phyloP scores from a whole-genome alignment of 805 yeast genomes.

The Hermanozyma aechmeae region DNA sequence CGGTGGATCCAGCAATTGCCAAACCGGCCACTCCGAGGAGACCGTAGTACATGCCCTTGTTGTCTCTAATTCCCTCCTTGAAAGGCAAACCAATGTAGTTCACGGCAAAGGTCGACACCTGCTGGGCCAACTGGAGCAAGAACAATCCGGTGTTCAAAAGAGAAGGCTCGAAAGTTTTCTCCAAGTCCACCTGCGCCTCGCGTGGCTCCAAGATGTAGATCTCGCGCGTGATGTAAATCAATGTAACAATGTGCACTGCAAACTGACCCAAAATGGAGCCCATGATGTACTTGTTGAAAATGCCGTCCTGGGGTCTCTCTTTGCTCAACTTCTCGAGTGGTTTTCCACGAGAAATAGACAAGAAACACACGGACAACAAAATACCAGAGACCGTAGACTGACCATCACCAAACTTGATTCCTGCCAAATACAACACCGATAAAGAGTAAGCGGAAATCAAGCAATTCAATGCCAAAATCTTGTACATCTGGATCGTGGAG shows the following conservation, averaged over 20 bases:
- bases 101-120: slow-evolving; percentile 94
- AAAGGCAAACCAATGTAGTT: slow-evolving; percentile 97
- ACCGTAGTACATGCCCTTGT: slow-evolving; percentile 96
- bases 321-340: slow-evolving; percentile 83
- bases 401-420: slow-evolving; percentile 96
- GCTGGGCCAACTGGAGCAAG: slow-evolving; percentile 88
- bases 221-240: slow-evolving; percentile 74
- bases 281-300: slow-evolving; percentile 91
- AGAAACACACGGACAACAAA: slow-evolving; percentile 85
- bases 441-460: slow-evolving; percentile 92
- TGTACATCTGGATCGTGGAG: slow-evolving; percentile 97
- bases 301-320: slow-evolving; percentile 96
- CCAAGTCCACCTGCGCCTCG: slow-evolving; percentile 82
- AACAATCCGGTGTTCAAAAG: slow-evolving; percentile 93
- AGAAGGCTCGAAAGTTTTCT: slow-evolving; percentile 81
- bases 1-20: slow-evolving; percentile 88
- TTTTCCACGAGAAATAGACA: slow-evolving; percentile 89
- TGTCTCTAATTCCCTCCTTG: slow-evolving; percentile 81
- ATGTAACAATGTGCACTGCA: slow-evolving; percentile 79
- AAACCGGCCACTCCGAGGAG: slow-evolving; percentile 82
- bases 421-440: slow-evolving; percentile 89
- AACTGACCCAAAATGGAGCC: slow-evolving; percentile 96
- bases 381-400: slow-evolving; percentile 97
- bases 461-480: slow-evolving; percentile 93
- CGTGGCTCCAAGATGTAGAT: slow-evolving; percentile 88